phyloP scores from a whole-genome alignment of 2,329 filamentous ascomycete genomes.

The Arthrobotrys conoides region DNA sequence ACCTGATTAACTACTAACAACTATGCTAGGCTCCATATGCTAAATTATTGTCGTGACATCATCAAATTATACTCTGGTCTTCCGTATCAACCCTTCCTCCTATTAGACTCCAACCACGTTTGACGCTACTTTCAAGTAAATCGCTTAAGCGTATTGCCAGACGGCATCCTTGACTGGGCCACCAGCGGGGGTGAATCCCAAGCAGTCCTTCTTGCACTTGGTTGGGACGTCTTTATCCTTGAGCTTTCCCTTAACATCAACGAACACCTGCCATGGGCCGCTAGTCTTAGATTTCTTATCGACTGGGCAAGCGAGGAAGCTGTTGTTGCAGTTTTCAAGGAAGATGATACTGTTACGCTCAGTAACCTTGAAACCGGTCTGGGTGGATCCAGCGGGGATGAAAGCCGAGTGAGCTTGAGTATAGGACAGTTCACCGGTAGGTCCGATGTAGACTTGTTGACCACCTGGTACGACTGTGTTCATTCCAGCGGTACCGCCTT shows the following conservation, averaged over 20 bases:
- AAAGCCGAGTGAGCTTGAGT: slow-evolving; percentile 72
- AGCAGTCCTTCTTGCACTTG: slow-evolving; percentile 44
- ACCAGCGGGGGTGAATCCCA: slow-evolving; percentile 43
- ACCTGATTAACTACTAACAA: background rate
- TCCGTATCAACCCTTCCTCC: background rate
- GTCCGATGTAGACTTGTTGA: slow-evolving; percentile 74
- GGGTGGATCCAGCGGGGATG: slow-evolving; percentile 71
- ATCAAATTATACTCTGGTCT: background rate
- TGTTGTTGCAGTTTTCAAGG: slow-evolving; percentile 66
- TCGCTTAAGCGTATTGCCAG: slow-evolving; percentile 43
- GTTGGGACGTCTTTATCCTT: slow-evolving; percentile 55
- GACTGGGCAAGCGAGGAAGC: slow-evolving; percentile 69
- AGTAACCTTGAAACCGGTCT: slow-evolving; percentile 69
- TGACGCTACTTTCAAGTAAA: background rate
- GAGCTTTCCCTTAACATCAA: slow-evolving; percentile 64
- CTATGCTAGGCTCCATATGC: slow-evolving; percentile 11
- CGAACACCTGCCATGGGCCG: slow-evolving; percentile 68
- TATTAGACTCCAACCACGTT: background rate
- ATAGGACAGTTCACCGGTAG: slow-evolving; percentile 73
- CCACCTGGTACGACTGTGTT: slow-evolving; percentile 75
- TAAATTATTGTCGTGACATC: slow-evolving; percentile 6
- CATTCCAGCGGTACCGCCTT: slow-evolving; percentile 65
- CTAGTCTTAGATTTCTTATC: slow-evolving; percentile 57
- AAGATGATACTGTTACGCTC: slow-evolving; percentile 64
- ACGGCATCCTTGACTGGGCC: slow-evolving; percentile 20